phyloP scores from a whole-genome alignment of 169 alveolate species.

The Cryptosporidium muris region DNA sequence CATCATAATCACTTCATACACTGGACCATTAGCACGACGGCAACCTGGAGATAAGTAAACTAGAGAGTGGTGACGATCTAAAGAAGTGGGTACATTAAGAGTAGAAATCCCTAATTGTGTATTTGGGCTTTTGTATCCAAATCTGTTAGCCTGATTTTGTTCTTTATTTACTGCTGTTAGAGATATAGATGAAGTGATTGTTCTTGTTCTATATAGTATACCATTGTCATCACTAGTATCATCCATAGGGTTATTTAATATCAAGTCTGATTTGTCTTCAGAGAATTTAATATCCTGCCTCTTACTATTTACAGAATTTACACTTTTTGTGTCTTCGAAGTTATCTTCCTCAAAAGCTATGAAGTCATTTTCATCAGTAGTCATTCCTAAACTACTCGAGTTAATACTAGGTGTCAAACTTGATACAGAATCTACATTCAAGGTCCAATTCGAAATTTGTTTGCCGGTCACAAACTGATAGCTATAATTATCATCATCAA shows the following conservation, averaged over 20 bases:
- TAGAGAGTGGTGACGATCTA: slow-evolving; percentile 32
- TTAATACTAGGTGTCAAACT: too few species aligned
- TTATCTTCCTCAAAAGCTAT: slow-evolving; percentile 47
- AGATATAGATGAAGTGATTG: slow-evolving; percentile 2
- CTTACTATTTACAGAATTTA: background rate
- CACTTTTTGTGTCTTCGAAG: background rate
- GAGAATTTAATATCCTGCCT: background rate
- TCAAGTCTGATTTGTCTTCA: background rate
- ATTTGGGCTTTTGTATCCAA: background rate
- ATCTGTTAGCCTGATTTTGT: background rate
- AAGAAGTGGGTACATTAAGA: background rate
- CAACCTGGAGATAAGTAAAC: slow-evolving; percentile 62
- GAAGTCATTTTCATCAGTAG: slow-evolving; percentile 23
- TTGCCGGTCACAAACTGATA: too few species aligned
- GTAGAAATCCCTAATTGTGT: background rate
- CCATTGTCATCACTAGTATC: slow-evolving; percentile 26
- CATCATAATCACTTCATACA: slow-evolving; percentile 71
- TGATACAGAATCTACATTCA: too few species aligned
- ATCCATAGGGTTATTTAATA: background rate
- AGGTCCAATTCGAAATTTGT: too few species aligned
- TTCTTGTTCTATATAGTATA: slow-evolving; percentile 48
- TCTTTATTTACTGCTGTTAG: background rate
- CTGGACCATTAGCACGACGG: slow-evolving; percentile 38
- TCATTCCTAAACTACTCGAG: background rate
- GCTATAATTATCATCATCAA: slow-evolving; percentile 9